phyloP scores from a whole-genome alignment of 208 protist species.

The Lotmaria passim region DNA sequence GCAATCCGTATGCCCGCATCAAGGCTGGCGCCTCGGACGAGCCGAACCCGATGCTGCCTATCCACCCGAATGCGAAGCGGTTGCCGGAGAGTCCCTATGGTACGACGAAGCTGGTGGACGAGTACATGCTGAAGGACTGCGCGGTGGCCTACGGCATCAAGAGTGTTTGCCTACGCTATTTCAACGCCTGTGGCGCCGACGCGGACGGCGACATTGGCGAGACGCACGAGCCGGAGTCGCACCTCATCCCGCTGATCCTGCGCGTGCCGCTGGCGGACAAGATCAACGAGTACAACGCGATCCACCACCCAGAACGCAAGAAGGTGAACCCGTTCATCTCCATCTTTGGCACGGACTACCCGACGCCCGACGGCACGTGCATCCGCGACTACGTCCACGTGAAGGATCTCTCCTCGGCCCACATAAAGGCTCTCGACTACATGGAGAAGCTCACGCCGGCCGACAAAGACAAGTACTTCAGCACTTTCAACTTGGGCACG shows the following conservation, averaged over 20 bases:
- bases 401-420: slow-evolving; percentile 95
- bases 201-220: slow-evolving; percentile 95
- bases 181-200: slow-evolving; percentile 98
- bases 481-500: slow-evolving; percentile 96
- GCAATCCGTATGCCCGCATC: slow-evolving; percentile 43
- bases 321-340: slow-evolving; percentile 54
- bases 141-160: slow-evolving; percentile 73
- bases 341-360: slow-evolving; percentile 95
- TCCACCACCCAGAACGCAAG: slow-evolving; percentile 42
- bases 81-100: slow-evolving; percentile 94
- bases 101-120: slow-evolving; percentile 90
- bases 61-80: slow-evolving; percentile 61
- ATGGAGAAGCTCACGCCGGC: slow-evolving; percentile 43
- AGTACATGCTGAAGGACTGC: slow-evolving; percentile 94
- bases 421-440: slow-evolving; percentile 92
- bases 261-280: slow-evolving; percentile 90
- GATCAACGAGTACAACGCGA: slow-evolving; percentile 63
- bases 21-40: slow-evolving; percentile 26
- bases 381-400: slow-evolving; percentile 99
- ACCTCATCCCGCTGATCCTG: slow-evolving; percentile 97
- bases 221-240: slow-evolving; percentile 95
- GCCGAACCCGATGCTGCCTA: slow-evolving; percentile 56
- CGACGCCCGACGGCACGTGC: slow-evolving; percentile 95
- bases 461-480: slow-evolving; percentile 65
- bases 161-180: slow-evolving; percentile 96